Evolutionary conservation across 495 filamentous ascomycete genomes (phyloP), one percentile per base, ranked within the genome.

Genomic region (Podospora sp.): DNA sequence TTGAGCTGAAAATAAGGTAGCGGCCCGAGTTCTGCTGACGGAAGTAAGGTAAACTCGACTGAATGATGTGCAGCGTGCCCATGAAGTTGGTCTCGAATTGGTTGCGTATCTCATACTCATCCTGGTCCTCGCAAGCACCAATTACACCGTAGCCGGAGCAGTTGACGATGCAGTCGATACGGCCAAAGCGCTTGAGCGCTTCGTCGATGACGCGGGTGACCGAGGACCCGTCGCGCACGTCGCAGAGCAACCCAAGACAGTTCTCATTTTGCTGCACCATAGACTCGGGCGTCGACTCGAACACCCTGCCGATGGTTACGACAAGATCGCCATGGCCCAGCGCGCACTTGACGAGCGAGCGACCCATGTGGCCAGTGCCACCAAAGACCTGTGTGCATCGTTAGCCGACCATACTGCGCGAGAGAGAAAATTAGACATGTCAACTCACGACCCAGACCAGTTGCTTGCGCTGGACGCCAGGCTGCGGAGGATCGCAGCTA

Each of bases 1-100:
- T 97, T 9, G 90, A 94, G 76, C 91, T 94, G 77, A 98, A 98
- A 69, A 98, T 96, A 25, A 98, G 81, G 75, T 97, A 98, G 50
- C 92, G 83, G 3, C 95, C 94, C 2, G 85, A 82, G 6, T 85
- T 81, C 55, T 88, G 84, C 65, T 88, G 84, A 24, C 95, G 88
- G 76, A 98, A 97, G 81, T 97, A 92, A 0, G 93, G 92, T 33
- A 97, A 77, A 22, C 89, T 91, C n/a, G 91, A 79, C 76, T 97
- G 92, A 66, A 97, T 90, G 71, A 99, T 98, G 75, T 97, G 90
- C 67, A 97, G 74, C 0, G 92, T 94, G 62, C 95, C 95, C 78
- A 93, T 92, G 80, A 97, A 96, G 76, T 99, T 99, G 33, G 93
- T 97, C 79, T 94, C 91, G 78, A 98, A 97, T 77, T 98, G 94